Base-by-base conservation (phyloP, 73 alveolate genomes). In the Paramecium tetraurelia region DNA sequence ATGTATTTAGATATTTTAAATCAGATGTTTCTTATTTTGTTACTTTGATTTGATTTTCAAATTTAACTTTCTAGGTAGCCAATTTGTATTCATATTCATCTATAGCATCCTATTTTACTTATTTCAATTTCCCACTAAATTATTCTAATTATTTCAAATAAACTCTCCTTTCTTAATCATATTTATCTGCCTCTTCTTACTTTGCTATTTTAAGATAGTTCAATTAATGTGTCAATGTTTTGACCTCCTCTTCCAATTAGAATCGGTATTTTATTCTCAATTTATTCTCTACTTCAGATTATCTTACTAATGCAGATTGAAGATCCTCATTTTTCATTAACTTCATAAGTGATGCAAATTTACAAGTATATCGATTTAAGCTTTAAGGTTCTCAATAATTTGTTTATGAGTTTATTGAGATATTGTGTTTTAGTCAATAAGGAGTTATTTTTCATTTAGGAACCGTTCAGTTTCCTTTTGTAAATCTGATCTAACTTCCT, bases 21-120 rank as follows among this genome's bases (percentile, higher is more conserved):
- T 63, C 84, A 11, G 41, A 31, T 14, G 24, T 46, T 80, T 41
- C 70, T 80, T 48, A 41, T 44, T 35, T 40, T 24, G 16, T 16
- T 44, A 24, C 24, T 44, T 40, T 44, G 7, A 20, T 2, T 46
- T 22, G 6, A 43, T 46, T 40, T 80, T 80, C 70, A 21, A 48
- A 80, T 80, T 48, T 80, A 7, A 46, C 35, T 80, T 46, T 80
- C 18, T 80, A n/a, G 14, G 71, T 16, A 2, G 90, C 90, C 27
- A 80, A 6, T 35, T 80, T 80, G 46, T 80, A 80, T 80, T 80
- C 90, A 48, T 80, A 80, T 80, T 80, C 76, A 44, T 80, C 70
- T 22, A 80, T 46, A 4, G 20, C 16, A 31, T 80, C 90, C 10
- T 80, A 33, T 35, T 80, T 80, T 1, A 48, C 27, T 14, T 80